phyloP scores from a whole-genome alignment of 1,139 yeast genomes.

The Geotrichum reessii region DNA sequence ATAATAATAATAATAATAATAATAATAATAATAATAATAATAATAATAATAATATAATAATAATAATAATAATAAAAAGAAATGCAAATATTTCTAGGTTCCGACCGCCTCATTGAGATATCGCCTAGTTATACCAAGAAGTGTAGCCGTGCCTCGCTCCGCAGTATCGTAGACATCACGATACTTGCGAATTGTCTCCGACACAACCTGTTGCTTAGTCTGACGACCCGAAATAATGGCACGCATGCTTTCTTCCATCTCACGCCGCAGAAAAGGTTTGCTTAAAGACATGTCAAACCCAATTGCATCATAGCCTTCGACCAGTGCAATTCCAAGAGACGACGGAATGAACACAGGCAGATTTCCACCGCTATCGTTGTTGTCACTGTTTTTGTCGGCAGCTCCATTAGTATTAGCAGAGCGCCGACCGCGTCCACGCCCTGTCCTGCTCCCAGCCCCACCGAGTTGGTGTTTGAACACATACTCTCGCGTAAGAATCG shows the following conservation, averaged over 20 bases:
- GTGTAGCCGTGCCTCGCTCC: constrained; percentile 26
- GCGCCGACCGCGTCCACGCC: constrained; percentile 22
- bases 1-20: no score
- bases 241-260: constrained; percentile 62
- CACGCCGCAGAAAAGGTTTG: constrained; percentile 80
- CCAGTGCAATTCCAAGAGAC: constrained; percentile 76
- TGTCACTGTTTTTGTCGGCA: background rate
- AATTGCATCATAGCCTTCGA: constrained; percentile 79
- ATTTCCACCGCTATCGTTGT: constrained; percentile 3
- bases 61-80: background rate
- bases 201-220: constrained; percentile 51
- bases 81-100: background rate
- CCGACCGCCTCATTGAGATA: constrained; percentile 4
- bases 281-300: constrained; percentile 71
- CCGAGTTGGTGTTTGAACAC: constrained; percentile 41
- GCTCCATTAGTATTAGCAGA: background rate
- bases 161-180: constrained; percentile 42
- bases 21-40: no score
- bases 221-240: constrained; percentile 62
- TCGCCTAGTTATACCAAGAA: constrained; percentile 15
- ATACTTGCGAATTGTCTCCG: constrained; percentile 55
- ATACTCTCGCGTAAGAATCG: constrained; percentile 63
- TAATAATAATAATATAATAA: background rate
- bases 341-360: constrained; percentile 57
- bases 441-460: constrained; percentile 16